These are phyloP conservation scores for Eucalyptus tenuipes DNA, from an alignment of 345 rosid species.

Conservation along the genomic window DNA sequence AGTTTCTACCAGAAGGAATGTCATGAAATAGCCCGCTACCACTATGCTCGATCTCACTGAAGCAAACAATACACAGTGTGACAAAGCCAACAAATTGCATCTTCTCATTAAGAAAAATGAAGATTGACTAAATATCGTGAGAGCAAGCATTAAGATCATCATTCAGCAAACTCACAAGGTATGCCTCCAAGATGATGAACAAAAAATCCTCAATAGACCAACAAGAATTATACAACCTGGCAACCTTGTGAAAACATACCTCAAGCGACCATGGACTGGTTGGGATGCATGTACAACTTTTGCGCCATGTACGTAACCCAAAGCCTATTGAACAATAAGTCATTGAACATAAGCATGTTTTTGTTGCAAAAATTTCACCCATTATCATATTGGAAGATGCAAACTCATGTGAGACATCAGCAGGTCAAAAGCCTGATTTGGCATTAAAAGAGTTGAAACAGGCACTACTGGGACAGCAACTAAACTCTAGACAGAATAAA, in stretches of 20 bases:
- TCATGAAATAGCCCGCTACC: constrained; percentile 56
- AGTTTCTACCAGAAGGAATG: constrained; percentile 72
- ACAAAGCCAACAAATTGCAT: background rate
- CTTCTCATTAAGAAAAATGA: background rate
- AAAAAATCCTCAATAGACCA: background rate
- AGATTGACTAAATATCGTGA: background rate
- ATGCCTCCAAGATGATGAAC: background rate
- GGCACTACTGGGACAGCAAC: background rate
- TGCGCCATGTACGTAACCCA: constrained; percentile 91
- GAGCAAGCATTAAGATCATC: background rate
- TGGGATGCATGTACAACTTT: constrained; percentile 74
- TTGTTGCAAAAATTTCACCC: background rate
- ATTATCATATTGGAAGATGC: background rate
- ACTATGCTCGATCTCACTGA: constrained; percentile 83
- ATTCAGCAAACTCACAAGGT: background rate
- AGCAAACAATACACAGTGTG: background rate
- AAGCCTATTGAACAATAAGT: constrained; percentile 44
- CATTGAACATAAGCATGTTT: background rate
- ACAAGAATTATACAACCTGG: background rate
- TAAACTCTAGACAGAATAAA: background rate
- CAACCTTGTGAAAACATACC: constrained; percentile 30
- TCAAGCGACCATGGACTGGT: constrained; percentile 93
- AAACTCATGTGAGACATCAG: background rate
- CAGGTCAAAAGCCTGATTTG: background rate
- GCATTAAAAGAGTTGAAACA: background rate